phyloP scores from a whole-genome alignment of 768 basidiomycete species.

The Boletus subparvulus region DNA sequence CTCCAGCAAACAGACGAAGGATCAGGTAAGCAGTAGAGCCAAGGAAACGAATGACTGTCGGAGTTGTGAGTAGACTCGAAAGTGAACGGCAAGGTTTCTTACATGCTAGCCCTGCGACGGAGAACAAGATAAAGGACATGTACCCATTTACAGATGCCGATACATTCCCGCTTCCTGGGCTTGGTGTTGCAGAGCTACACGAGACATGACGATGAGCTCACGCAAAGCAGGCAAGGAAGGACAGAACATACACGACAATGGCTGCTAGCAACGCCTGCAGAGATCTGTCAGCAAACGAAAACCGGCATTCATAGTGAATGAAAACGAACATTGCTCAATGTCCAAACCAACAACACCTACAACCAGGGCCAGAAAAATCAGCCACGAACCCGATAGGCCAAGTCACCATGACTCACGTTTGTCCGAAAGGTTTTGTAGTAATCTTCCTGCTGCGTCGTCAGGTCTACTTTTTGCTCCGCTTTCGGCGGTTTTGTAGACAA shows the following conservation, averaged over 20 bases:
- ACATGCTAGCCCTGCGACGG: slow-evolving; percentile 87
- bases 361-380: slow-evolving; percentile 15
- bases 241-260: slow-evolving; percentile 61
- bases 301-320: slow-evolving; percentile 20
- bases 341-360: slow-evolving; percentile 83
- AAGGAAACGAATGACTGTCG: slow-evolving; percentile 76
- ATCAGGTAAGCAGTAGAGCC: slow-evolving; percentile 83
- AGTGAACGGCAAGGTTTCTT: slow-evolving; percentile 33
- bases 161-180: slow-evolving; percentile 46
- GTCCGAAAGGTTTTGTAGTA: slow-evolving; percentile 89
- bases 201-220: not conserved
- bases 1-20: slow-evolving; percentile 84
- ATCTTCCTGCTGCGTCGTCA: slow-evolving; percentile 71
- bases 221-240: not conserved
- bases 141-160: slow-evolving; percentile 72
- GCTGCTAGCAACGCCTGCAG: slow-evolving; percentile 68
- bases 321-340: slow-evolving; percentile 69
- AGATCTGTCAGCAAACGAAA: slow-evolving; percentile 11
- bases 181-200: slow-evolving; percentile 43
- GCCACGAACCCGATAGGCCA: not conserved
- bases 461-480: slow-evolving; percentile 60
- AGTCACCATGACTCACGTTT: slow-evolving; percentile 47
- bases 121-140: slow-evolving; percentile 86
- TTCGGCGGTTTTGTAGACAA: slow-evolving; percentile 77
- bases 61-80: not conserved